Percentiles rank a stretch among this genome's conserved stretches.
phyloP scores from a whole-genome alignment of 2,329 filamentous ascomycete genomes.

The Arthrobotrys megalospora region DNA sequence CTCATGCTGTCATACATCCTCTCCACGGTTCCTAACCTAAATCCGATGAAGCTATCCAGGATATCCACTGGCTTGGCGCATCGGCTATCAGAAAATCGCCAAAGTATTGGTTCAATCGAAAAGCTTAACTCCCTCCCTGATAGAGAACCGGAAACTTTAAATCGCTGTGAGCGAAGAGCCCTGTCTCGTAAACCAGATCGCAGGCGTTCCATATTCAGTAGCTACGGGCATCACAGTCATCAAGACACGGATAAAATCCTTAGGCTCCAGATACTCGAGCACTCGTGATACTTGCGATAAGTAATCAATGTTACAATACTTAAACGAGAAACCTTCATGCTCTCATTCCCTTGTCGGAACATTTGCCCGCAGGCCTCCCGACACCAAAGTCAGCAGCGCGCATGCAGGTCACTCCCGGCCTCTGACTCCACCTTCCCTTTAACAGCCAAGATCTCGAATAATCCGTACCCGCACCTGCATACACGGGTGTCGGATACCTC shows the following conservation, averaged over 20 bases:
- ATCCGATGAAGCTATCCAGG: neutral
- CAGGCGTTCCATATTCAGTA: too few relatives aligned
- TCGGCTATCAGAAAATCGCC: neutral
- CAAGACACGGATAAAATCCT: too few relatives aligned
- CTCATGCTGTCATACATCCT: neutral
- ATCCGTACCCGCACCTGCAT: neutral
- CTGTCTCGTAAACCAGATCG: too few relatives aligned
- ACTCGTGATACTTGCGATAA: neutral
- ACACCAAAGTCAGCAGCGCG: slow-evolving; percentile 1
- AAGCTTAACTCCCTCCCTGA: too few relatives aligned
- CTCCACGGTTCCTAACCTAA: neutral
- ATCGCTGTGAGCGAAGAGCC: too few relatives aligned
- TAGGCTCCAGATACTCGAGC: too few relatives aligned
- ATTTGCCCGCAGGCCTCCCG: slow-evolving; percentile 6
- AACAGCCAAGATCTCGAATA: neutral
- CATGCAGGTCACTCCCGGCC: too few relatives aligned
- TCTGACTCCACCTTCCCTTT: neutral
- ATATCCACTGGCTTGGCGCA: neutral
- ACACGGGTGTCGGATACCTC: neutral
- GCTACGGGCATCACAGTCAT: too few relatives aligned
- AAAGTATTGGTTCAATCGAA: neutral
- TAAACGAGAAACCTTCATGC: neutral
- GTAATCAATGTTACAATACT: slow-evolving; percentile 16
- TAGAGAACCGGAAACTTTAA: too few relatives aligned
- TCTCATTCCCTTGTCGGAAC: neutral